A percentile compares a stretch with the other conserved stretches of the same genome.
These are phyloP conservation scores for Chlorella sorokiniana DNA, from an alignment of 139 green algal genomes.

Conservation along the genomic window DNA sequence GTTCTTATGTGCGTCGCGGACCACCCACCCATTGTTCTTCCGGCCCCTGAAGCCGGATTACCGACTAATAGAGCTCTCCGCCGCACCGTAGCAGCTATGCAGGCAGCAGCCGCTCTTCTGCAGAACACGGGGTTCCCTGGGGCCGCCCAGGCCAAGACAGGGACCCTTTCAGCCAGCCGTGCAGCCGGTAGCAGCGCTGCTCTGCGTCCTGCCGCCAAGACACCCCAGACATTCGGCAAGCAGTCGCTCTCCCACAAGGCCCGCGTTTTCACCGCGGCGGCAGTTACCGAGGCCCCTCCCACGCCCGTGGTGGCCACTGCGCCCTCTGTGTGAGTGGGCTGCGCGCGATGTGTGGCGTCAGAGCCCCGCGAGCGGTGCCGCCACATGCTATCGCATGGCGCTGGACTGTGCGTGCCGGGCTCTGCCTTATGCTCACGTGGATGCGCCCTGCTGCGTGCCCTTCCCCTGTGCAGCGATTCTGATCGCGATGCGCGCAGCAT, in stretches of 20 bases:
- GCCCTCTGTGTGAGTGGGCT: constrained; percentile 2
- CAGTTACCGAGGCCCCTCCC: not conserved
- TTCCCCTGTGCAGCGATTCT: not conserved
- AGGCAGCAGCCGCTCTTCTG: not conserved
- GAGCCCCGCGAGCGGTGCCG: not conserved
- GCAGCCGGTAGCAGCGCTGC: not conserved
- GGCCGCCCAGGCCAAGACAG: not conserved
- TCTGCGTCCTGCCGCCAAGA: not conserved
- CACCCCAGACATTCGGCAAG: not conserved
- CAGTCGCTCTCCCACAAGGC: constrained; percentile 13
- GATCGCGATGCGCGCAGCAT: constrained; percentile 14
- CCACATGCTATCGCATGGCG: too few species aligned
- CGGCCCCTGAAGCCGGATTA: too few species aligned
- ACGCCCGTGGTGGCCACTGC: constrained; percentile 4
- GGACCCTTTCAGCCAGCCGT: not conserved
- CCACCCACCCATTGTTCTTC: too few species aligned
- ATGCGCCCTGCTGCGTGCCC: not conserved
- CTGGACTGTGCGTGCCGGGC: not conserved
- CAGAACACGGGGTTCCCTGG: not conserved
- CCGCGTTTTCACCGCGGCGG: not conserved
- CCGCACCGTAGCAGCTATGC: too few species aligned
- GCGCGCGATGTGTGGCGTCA: not conserved
- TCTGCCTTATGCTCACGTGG: not conserved
- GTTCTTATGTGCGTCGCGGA: too few species aligned
- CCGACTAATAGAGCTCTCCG: too few species aligned